Percentiles rank a stretch among this genome's conserved stretches.
These are phyloP conservation scores for Paramyrothecium sp. DNA, from an alignment of 2,329 filamentous ascomycete genomes.

Conservation along the genomic window DNA sequence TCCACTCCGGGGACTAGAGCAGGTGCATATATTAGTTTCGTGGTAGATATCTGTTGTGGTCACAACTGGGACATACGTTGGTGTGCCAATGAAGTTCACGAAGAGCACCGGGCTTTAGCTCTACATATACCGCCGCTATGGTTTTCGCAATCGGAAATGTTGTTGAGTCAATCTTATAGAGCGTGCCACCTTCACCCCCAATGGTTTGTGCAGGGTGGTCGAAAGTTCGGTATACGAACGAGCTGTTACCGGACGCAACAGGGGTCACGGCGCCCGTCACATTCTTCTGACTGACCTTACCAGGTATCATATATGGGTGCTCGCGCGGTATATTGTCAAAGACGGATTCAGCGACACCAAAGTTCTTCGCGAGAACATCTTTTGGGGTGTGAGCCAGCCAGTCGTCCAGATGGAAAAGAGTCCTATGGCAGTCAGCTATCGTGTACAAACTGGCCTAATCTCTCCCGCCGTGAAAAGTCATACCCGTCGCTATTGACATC, in stretches of 20 bases:
- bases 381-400: slow-evolving; percentile 68
- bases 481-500: slow-evolving; percentile 63
- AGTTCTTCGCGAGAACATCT: slow-evolving; percentile 65
- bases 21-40: neutral
- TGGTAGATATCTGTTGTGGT: no score
- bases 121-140: slow-evolving; percentile 63
- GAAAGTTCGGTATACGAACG: slow-evolving; percentile 61
- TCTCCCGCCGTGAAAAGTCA: slow-evolving; percentile 7
- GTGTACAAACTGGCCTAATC: no score
- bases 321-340: slow-evolving; percentile 57
- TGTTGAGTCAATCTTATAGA: slow-evolving; percentile 64
- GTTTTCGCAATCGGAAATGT: slow-evolving; percentile 68
- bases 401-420: slow-evolving; percentile 70
- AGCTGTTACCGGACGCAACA: slow-evolving; percentile 51
- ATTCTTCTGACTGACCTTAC: slow-evolving; percentile 46
- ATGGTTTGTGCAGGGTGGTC: slow-evolving; percentile 55
- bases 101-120: slow-evolving; percentile 60
- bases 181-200: slow-evolving; percentile 59
- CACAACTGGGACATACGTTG: slow-evolving; percentile 54
- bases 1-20: slow-evolving; percentile 64
- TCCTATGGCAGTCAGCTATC: slow-evolving; percentile 43
- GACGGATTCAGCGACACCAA: slow-evolving; percentile 58
- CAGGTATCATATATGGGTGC: slow-evolving; percentile 62
- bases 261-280: slow-evolving; percentile 35
- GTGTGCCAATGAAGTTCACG: slow-evolving; percentile 71